phyloP scores from a whole-genome alignment of 2,329 filamentous ascomycete species.

The Xylaria multiplex region DNA sequence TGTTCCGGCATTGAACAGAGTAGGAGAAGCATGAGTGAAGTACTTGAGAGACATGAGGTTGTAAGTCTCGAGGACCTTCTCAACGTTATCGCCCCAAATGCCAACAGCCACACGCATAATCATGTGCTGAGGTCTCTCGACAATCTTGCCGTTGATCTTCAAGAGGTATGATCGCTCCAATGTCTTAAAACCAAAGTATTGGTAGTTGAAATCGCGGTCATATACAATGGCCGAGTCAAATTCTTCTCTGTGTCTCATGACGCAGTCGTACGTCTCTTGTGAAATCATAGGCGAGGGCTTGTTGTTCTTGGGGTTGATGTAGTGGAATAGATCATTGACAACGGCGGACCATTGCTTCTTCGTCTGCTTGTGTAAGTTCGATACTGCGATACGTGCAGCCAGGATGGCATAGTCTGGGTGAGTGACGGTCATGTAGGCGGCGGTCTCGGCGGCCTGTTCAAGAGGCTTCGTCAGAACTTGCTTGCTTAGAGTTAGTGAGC shows the following conservation, averaged over 20 bases:
- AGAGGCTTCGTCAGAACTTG: conserved; percentile 36
- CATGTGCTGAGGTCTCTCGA: conserved; percentile 98
- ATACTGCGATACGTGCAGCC: conserved; percentile 96
- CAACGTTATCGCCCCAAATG: conserved; percentile 94
- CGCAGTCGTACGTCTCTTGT: conserved; percentile 85
- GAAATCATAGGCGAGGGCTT: conserved; percentile 93
- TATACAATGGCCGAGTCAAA: conserved; percentile 99
- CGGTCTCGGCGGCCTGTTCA: conserved; percentile 90
- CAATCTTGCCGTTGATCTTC: conserved; percentile 93
- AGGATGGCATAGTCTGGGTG: conserved; percentile 99
- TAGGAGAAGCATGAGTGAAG: conserved; percentile 98
- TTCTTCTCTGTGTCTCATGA: conserved; percentile 96
- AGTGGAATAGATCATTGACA: conserved; percentile 91
- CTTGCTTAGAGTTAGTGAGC: conserved; percentile 9
- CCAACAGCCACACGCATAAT: conserved; percentile 99
- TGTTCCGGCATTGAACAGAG: conserved; percentile 97
- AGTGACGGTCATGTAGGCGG: conserved; percentile 99
- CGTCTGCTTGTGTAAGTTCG: conserved; percentile 99
- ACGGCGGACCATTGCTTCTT: conserved; percentile 99
- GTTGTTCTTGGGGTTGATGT: conserved; percentile 92
- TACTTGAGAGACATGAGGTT: conserved; percentile 99
- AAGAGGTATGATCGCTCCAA: conserved; percentile 97
- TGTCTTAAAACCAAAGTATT: conserved; percentile 99
- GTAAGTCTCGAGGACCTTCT: conserved; percentile 96
- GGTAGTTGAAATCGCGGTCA: conserved; percentile 99